Evolutionary conservation across 1,284 basidiomycete genomes (phyloP).

Genomic region (Ustilago cynodontis): DNA sequence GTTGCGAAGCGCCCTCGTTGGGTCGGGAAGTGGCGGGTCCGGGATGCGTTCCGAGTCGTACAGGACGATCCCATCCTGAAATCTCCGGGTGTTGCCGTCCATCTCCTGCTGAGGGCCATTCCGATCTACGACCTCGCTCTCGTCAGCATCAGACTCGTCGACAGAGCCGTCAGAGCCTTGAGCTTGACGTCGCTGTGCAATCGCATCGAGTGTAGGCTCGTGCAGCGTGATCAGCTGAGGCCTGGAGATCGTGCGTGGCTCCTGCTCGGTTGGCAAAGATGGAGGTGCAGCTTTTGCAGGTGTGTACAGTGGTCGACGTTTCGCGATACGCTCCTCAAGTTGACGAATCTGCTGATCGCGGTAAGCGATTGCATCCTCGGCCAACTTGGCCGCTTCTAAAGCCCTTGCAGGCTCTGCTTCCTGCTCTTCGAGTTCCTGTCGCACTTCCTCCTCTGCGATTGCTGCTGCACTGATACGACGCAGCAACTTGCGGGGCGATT

Average conservation of each 20-base stretch:
- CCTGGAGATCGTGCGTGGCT: conserved; percentile 24
- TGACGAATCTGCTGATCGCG: conserved; percentile 48
- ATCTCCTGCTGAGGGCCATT: conserved; percentile 1
- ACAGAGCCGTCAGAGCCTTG: conserved; percentile 4
- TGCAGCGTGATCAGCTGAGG: conserved; percentile 50
- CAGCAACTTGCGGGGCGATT: conserved; percentile 58
- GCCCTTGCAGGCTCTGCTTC: background rate
- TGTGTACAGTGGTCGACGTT: conserved; percentile 27
- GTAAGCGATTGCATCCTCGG: conserved; percentile 30
- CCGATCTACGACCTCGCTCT: conserved; percentile 3
- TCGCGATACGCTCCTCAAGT: conserved; percentile 42
- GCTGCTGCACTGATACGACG: conserved; percentile 56
- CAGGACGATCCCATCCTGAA: conserved; percentile 50
- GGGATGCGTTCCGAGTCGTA: conserved; percentile 51
- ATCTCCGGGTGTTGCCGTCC: conserved; percentile 33
- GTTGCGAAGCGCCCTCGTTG: conserved; percentile 30
- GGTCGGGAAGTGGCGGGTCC: conserved; percentile 26
- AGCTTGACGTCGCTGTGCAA: conserved; percentile 4
- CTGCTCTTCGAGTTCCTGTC: conserved; percentile 37
- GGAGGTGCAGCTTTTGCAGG: conserved; percentile 18
- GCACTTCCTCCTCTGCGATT: conserved; percentile 53
- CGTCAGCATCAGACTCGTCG: conserved; percentile 26
- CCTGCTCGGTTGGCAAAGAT: background rate
- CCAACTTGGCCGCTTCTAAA: conserved; percentile 17
- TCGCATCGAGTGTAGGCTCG: conserved; percentile 40